Conservation (phyloP, 2,329 filamentous ascomycete genomes). For the Calonectria hawksworthii region DNA sequence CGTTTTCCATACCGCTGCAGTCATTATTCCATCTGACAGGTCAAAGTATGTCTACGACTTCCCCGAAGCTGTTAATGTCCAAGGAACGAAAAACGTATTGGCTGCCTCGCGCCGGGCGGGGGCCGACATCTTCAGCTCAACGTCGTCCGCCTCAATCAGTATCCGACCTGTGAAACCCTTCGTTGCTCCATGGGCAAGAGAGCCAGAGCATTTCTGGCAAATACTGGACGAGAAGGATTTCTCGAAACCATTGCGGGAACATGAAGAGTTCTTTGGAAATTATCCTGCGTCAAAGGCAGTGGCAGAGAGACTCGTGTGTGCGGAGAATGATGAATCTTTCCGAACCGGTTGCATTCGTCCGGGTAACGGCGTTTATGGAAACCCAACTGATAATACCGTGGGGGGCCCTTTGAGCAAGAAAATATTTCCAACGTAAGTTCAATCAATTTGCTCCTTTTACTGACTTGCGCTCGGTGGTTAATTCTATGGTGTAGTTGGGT, state of each 20-base stretch:
- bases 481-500: background rate
- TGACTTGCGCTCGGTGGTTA: background rate
- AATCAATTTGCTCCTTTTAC: background rate
- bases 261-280: conserved; percentile 2
- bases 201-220: background rate
- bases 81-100: background rate
- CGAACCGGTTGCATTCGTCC: background rate
- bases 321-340: background rate
- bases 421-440: background rate
- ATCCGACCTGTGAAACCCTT: background rate
- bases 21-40: background rate
- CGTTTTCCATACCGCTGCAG: background rate
- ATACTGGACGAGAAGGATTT: background rate
- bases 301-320: background rate
- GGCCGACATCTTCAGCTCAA: background rate
- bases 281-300: background rate
- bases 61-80: background rate
- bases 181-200: background rate
- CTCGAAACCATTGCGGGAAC: background rate
- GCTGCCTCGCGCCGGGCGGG: background rate
- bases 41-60: background rate
- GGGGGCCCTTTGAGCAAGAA: background rate
- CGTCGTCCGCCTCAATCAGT: background rate
- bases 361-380: background rate
- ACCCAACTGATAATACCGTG: background rate